Evolutionary conservation across 306 rosid genomes (phyloP).

Genomic region (Psophocarpus tetragonolobus): DNA sequence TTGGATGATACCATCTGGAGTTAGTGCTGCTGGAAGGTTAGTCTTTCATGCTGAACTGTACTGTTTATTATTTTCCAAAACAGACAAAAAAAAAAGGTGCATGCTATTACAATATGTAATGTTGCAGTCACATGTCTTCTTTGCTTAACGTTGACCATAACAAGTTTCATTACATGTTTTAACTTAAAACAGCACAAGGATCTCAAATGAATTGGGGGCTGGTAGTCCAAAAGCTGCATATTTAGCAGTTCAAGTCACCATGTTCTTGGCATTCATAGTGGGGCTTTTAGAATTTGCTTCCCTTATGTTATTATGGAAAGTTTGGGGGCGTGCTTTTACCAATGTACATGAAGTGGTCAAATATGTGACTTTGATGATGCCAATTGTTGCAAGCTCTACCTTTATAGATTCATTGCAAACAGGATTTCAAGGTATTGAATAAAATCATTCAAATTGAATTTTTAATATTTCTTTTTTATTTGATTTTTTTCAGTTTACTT

Average conservation of each 20-base stretch:
- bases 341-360: slow-evolving; percentile 57
- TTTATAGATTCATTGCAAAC: slow-evolving; percentile 49
- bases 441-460: background rate
- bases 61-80: background rate
- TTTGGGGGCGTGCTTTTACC: slow-evolving; percentile 77
- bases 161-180: background rate
- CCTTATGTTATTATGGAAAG: slow-evolving; percentile 50
- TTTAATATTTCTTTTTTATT: background rate
- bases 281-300: slow-evolving; percentile 48
- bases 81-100: background rate
- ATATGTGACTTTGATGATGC: slow-evolving; percentile 62
- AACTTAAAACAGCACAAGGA: slow-evolving; percentile 56
- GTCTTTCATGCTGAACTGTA: slow-evolving; percentile 15
- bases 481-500: background rate
- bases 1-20: slow-evolving; percentile 79
- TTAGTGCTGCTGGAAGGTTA: slow-evolving; percentile 75
- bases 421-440: slow-evolving; percentile 41
- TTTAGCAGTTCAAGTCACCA: slow-evolving; percentile 58
- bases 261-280: slow-evolving; percentile 41
- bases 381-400: slow-evolving; percentile 31
- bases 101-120: background rate
- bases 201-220: slow-evolving; percentile 81
- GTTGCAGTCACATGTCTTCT: background rate
- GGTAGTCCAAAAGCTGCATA: slow-evolving; percentile 61
- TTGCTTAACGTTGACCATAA: background rate